Base-by-base conservation (phyloP, 441 rosid genomes). In the Gossypium trilobum region DNA sequence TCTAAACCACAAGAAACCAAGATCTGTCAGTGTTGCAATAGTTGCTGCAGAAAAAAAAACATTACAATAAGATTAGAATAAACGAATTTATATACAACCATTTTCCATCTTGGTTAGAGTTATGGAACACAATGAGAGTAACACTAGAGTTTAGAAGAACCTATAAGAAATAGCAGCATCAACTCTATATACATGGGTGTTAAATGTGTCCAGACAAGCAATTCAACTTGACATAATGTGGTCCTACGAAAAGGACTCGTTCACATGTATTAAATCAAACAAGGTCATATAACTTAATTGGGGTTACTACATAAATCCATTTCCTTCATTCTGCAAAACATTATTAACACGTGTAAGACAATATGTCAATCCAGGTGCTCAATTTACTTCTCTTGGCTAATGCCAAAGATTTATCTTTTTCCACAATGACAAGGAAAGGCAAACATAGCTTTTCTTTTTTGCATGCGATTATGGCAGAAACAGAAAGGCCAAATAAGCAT, bases 1-100 rank as follows among this genome's bases (percentile, higher is more conserved):
- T 86, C 99, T 86, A 83, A 90, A 95, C 99, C 98, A 95, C 71
- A 95, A 81, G 87, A 95, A 95, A 74, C 99, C 99, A 68, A 93
- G 95, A 86, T 95, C 98, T 44, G 95, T 93, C 83, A 95, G 82
- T 75, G 89, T 88, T 66, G 85, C 86, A 76, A 95, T 75, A 25
- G 97, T 91, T 22, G 83, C 99, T 95, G 97, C 89, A 85, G 77
- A 8, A 72, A 51, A 69, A 68, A 68, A 52, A 71, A 76, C 48
- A 77, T 46, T 27, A 76, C 73, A 78, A 56, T 33, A 81, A 74
- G 61, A 50, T 61, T 78, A 77, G 71, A 74, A 79, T 68, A 69
- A 63, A 63, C 73, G 71, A 79, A 64, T 64, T 66, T 6, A 16
- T 48, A 67, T 14, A 6, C 20, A 66, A 23, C 70, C 70, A 67